Conservation (phyloP, 371 early-diverging fungal species). For the Mortierella sp. region DNA sequence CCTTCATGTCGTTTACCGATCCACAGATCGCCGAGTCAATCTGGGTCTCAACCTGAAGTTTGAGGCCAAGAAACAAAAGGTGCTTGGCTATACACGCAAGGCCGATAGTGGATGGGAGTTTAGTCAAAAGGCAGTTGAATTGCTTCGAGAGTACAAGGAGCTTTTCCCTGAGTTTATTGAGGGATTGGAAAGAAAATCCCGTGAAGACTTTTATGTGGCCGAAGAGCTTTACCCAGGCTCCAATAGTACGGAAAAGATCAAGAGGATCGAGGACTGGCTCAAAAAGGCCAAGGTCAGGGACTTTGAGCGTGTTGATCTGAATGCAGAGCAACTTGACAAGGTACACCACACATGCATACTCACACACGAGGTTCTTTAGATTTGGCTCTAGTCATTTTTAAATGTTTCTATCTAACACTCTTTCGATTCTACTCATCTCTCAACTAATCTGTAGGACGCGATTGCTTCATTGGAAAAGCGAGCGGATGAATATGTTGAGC, state of each 20-base stretch:
- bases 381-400: neutral
- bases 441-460: constrained; percentile 47
- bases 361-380: neutral
- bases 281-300: constrained; percentile 68
- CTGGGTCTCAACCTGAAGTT: constrained; percentile 92
- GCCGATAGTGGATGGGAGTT: constrained; percentile 86
- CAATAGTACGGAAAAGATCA: constrained; percentile 56
- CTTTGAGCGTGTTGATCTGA: constrained; percentile 75
- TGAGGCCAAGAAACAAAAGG: constrained; percentile 86
- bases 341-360: constrained; percentile 26
- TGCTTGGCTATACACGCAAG: constrained; percentile 87
- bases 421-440: constrained; percentile 37
- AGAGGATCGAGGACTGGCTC: constrained; percentile 74
- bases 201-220: constrained; percentile 60
- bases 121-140: constrained; percentile 75
- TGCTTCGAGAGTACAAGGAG: constrained; percentile 77
- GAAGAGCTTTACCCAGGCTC: constrained; percentile 66
- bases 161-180: constrained; percentile 80
- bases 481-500: constrained; percentile 56
- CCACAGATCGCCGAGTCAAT: constrained; percentile 69
- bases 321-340: constrained; percentile 73
- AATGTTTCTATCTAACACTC: constrained; percentile 5
- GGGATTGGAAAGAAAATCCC: constrained; percentile 59
- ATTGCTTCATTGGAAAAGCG: constrained; percentile 67
- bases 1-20: constrained; percentile 70